Percentiles rank a stretch among this genome's conserved stretches.
phyloP scores from a whole-genome alignment of 176 grass and related monocot genomes.

The Coix lacrymajobi region DNA sequence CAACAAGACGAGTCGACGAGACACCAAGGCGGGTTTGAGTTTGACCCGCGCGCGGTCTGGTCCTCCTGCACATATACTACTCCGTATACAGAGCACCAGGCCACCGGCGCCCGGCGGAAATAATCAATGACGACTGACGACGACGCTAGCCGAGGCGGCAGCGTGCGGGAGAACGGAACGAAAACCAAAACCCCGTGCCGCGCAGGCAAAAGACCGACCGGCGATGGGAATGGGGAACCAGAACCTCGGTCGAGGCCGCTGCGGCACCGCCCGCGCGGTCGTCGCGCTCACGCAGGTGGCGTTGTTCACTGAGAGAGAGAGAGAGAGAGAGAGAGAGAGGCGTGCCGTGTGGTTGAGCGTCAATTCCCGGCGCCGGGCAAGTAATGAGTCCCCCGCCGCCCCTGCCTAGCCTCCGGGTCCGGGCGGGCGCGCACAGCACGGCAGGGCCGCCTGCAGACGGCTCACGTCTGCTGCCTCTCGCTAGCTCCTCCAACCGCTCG shows the following conservation, averaged over 20 bases:
- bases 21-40: not conserved
- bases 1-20: slow-evolving; percentile 22
- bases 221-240: not conserved
- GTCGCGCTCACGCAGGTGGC: slow-evolving; percentile 13
- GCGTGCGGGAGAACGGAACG: not conserved
- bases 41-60: not conserved
- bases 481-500: not conserved
- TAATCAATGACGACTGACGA: not conserved
- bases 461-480: not conserved
- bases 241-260: no score
- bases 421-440: no score
- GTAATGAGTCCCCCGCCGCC: slow-evolving; percentile 1
- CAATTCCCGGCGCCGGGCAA: slow-evolving; percentile 1
- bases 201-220: not conserved
- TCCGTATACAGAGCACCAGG: not conserved
- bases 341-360: slow-evolving; percentile 17
- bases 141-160: not conserved
- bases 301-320: not conserved
- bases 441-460: no score
- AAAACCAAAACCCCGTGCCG: not conserved
- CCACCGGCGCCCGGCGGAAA: not conserved
- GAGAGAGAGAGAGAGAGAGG: no score
- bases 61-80: no score
- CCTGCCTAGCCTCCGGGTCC: no score
- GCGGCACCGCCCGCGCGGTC: no score